Conservation (phyloP, 116 monocot genomes). For the Iris pallida region DNA sequence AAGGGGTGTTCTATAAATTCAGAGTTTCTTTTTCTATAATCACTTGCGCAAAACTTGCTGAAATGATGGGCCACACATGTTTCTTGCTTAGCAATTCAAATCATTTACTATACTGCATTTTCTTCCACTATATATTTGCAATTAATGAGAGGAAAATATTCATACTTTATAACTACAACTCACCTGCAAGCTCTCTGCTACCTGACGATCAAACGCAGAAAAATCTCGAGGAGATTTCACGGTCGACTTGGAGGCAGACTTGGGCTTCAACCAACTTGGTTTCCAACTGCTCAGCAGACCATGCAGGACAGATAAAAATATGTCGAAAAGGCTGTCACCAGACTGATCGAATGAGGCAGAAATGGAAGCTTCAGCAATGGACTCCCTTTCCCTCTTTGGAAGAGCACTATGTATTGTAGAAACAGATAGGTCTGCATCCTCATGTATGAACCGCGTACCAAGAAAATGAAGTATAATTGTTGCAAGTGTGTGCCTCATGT, state of each 20-base stretch:
- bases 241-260: constrained; percentile 47
- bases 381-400: constrained; percentile 40
- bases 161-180: not conserved
- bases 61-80: too few relatives aligned
- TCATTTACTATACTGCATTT: too few relatives aligned
- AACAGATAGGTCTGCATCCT: constrained; percentile 61
- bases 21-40: too few relatives aligned
- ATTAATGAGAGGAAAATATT: too few relatives aligned
- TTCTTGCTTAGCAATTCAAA: too few relatives aligned
- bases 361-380: constrained; percentile 27
- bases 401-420: constrained; percentile 19
- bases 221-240: constrained; percentile 70
- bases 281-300: constrained; percentile 71
- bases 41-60: too few relatives aligned
- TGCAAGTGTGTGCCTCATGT: constrained; percentile 76
- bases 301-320: constrained; percentile 69
- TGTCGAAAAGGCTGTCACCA: constrained; percentile 84
- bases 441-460: constrained; percentile 70
- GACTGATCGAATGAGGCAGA: constrained; percentile 41
- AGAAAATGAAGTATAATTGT: constrained; percentile 75
- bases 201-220: constrained; percentile 70
- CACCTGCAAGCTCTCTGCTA: constrained; percentile 75
- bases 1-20: too few relatives aligned
- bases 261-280: constrained; percentile 87
- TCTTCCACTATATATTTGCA: too few relatives aligned